phyloP scores from a whole-genome alignment of 805 yeast genomes.

The Clavispora santaluciae region DNA sequence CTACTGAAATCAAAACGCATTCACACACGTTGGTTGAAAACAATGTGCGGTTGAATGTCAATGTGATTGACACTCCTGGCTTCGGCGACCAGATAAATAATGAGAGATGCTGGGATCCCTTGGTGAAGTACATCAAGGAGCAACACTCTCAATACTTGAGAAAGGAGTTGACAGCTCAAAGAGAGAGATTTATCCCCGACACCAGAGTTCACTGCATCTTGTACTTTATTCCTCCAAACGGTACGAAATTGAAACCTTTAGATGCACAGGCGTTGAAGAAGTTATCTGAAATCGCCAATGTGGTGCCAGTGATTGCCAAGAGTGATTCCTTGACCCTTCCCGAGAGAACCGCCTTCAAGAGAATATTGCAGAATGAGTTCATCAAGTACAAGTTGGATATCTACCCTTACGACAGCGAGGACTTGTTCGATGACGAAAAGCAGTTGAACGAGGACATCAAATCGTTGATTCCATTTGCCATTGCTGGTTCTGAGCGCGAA shows the following conservation, averaged over 20 bases:
- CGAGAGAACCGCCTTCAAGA: constrained; percentile 79
- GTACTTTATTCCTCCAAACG: constrained; percentile 80
- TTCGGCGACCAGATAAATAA: constrained; percentile 96
- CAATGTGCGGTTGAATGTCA: constrained; percentile 78
- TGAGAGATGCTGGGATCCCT: constrained; percentile 95
- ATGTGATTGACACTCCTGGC: constrained; percentile 95
- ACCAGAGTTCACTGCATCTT: constrained; percentile 91
- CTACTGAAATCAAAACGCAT: constrained; percentile 76
- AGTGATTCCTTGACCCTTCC: constrained; percentile 82
- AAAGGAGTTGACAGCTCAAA: constrained; percentile 90
- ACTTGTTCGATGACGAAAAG: constrained; percentile 63
- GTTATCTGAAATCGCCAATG: constrained; percentile 85
- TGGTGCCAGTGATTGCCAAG: constrained; percentile 93
- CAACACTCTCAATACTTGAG: constrained; percentile 89
- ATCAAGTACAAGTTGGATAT: constrained; percentile 64
- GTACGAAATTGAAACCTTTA: constrained; percentile 75
- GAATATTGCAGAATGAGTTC: constrained; percentile 71
- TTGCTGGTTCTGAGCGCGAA: constrained; percentile 84
- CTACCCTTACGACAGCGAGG: constrained; percentile 78
- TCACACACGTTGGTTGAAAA: constrained; percentile 75
- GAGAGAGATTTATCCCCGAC: constrained; percentile 78
- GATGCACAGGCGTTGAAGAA: constrained; percentile 81
- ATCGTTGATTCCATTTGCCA: constrained; percentile 83
- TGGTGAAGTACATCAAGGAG: constrained; percentile 89
- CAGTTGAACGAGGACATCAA: constrained; percentile 72